Conservation (phyloP, 2,329 filamentous ascomycete species). For the Paecilomyces sp. region DNA sequence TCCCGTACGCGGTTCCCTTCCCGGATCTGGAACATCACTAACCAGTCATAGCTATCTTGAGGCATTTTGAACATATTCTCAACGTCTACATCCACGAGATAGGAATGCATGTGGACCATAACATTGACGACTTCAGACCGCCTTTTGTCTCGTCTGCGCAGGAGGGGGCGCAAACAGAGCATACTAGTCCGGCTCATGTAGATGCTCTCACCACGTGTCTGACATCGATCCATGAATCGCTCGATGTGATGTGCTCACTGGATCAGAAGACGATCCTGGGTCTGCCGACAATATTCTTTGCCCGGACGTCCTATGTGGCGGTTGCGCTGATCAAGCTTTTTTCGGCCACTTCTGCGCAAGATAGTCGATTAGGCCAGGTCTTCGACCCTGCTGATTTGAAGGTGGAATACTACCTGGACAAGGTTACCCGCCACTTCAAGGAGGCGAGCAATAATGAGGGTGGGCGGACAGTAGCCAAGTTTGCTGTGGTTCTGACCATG, state of each 20-base stretch:
- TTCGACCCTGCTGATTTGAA: slow-evolving; percentile 63
- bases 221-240: slow-evolving; percentile 57
- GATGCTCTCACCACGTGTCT: slow-evolving; percentile 62
- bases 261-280: slow-evolving; percentile 53
- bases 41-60: slow-evolving; percentile 47
- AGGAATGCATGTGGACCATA: slow-evolving; percentile 59
- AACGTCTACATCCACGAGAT: slow-evolving; percentile 72
- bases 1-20: slow-evolving; percentile 44
- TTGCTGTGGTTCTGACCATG: slow-evolving; percentile 63
- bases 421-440: slow-evolving; percentile 61
- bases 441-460: slow-evolving; percentile 56
- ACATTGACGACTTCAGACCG: slow-evolving; percentile 44
- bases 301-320: slow-evolving; percentile 63
- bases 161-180: slow-evolving; percentile 22
- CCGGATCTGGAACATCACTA: not conserved
- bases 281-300: slow-evolving; percentile 63
- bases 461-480: slow-evolving; percentile 62
- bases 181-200: slow-evolving; percentile 53
- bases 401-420: slow-evolving; percentile 59
- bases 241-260: slow-evolving; percentile 59
- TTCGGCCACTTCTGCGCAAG: slow-evolving; percentile 57
- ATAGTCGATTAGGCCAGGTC: slow-evolving; percentile 61
- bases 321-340: slow-evolving; percentile 70
- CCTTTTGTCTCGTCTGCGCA: slow-evolving; percentile 41
- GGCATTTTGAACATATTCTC: slow-evolving; percentile 57